These are phyloP conservation scores for Paracorniculantispora psalliotae DNA, from an alignment of 2,329 filamentous ascomycete species.

Conservation along the genomic window DNA sequence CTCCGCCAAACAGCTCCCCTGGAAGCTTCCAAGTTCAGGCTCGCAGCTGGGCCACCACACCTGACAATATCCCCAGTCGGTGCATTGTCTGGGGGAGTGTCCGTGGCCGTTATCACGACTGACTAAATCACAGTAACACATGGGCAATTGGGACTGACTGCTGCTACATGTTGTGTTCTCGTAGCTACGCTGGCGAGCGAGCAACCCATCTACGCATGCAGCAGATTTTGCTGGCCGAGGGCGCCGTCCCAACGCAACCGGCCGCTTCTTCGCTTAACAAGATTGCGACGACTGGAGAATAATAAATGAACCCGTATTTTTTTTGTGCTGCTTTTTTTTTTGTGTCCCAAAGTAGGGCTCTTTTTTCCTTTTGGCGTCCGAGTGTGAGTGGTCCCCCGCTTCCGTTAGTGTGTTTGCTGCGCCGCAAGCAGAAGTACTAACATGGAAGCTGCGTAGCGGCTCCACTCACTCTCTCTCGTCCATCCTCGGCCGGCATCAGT, in stretches of 20 bases:
- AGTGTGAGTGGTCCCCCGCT: background rate
- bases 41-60: background rate
- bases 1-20: background rate
- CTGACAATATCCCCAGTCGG: background rate
- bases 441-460: background rate
- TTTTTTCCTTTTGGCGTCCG: background rate
- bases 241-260: background rate
- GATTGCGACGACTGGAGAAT: background rate
- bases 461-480: background rate
- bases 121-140: background rate
- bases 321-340: conserved; percentile 4
- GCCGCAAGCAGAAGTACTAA: background rate
- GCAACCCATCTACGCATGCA: background rate
- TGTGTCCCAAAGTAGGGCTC: conserved; percentile 14
- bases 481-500: too few relatives aligned
- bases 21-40: background rate
- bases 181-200: background rate
- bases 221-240: background rate
- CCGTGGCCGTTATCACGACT: background rate
- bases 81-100: background rate
- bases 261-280: conserved; percentile 5
- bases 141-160: background rate
- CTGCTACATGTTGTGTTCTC: background rate
- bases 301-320: background rate
- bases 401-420: background rate